Evolutionary conservation across 176 grass and related monocot species (phyloP).

Genomic region (Musa beccarii): DNA sequence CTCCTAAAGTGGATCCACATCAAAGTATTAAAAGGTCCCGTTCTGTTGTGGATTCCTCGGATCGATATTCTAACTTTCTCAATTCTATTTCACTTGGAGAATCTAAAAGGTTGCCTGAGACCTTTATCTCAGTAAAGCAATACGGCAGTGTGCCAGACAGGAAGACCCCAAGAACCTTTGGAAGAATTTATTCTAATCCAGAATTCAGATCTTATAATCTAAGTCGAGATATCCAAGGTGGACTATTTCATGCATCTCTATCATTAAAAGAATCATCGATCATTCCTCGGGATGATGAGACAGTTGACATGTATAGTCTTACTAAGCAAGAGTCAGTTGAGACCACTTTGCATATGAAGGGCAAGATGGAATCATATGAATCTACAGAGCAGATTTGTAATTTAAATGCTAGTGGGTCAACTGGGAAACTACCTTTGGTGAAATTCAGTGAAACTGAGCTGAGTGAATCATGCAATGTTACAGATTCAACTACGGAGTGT

Average conservation of each 20-base stretch:
- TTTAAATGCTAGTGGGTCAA: not conserved
- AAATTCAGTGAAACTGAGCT: slow-evolving; percentile 3
- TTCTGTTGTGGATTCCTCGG: slow-evolving; percentile 70
- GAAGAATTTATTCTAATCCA: slow-evolving; percentile 21
- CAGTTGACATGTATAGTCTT: not conserved
- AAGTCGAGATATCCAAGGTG: not conserved
- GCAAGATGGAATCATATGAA: not conserved
- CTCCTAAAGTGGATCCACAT: slow-evolving; percentile 26
- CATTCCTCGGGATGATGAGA: slow-evolving; percentile 8
- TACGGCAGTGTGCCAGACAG: slow-evolving; percentile 30
- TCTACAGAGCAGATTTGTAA: not conserved
- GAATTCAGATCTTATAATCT: not conserved
- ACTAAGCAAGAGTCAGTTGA: not conserved
- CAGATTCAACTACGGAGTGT: slow-evolving; percentile 6
- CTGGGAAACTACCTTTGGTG: not conserved
- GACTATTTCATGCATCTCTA: slow-evolving; percentile 21
- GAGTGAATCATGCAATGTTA: not conserved
- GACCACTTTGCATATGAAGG: not conserved
- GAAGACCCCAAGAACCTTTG: not conserved
- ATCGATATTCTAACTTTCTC: slow-evolving; percentile 60
- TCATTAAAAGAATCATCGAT: not conserved
- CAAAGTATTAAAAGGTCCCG: slow-evolving; percentile 48
- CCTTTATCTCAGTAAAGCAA: slow-evolving; percentile 31
- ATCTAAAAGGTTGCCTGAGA: slow-evolving; percentile 30
- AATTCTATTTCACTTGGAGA: slow-evolving; percentile 44